Percentiles rank a stretch among this genome's conserved stretches.
Evolutionary conservation across 148 eudicot species (phyloP).

Genomic region (Heliosperma pusillum): DNA sequence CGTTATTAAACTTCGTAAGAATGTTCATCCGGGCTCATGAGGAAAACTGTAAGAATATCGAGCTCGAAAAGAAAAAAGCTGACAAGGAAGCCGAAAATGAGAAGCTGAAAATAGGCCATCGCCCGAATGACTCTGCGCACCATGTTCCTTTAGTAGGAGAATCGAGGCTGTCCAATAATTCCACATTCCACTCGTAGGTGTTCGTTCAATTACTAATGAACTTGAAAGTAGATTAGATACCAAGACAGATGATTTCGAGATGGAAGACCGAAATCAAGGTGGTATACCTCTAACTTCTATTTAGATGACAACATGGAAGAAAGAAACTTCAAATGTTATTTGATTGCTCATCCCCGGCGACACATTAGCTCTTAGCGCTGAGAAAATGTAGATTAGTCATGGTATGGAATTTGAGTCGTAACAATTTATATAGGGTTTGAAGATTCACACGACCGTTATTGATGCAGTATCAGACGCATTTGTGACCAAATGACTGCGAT

Average conservation of each 20-base stretch:
- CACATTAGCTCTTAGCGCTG: conserved; percentile 2
- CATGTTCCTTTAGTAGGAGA: conserved; percentile 10
- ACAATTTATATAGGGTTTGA: background rate
- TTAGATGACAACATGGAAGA: background rate
- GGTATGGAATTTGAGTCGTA: background rate
- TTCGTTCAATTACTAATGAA: background rate
- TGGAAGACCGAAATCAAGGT: conserved; percentile 5
- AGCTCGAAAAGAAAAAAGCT: conserved; percentile 77
- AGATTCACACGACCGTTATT: background rate
- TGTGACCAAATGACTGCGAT: no score
- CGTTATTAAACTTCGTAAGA: conserved; percentile 69
- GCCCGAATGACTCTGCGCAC: conserved; percentile 20
- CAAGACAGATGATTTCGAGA: background rate
- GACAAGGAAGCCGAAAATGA: conserved; percentile 67
- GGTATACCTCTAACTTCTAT: no score
- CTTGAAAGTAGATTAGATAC: background rate
- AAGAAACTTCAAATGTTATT: background rate
- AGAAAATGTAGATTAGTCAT: conserved; percentile 19
- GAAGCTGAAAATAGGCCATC: conserved; percentile 36
- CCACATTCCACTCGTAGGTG: conserved; percentile 1
- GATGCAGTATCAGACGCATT: background rate
- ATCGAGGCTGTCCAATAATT: conserved; percentile 17
- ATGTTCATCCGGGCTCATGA: conserved; percentile 67
- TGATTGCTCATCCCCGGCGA: background rate
- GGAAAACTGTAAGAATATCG: conserved; percentile 77